Evolutionary conservation across 169 alveolate genomes (phyloP).

Genomic region (Cryptosporidium meleagridis): DNA sequence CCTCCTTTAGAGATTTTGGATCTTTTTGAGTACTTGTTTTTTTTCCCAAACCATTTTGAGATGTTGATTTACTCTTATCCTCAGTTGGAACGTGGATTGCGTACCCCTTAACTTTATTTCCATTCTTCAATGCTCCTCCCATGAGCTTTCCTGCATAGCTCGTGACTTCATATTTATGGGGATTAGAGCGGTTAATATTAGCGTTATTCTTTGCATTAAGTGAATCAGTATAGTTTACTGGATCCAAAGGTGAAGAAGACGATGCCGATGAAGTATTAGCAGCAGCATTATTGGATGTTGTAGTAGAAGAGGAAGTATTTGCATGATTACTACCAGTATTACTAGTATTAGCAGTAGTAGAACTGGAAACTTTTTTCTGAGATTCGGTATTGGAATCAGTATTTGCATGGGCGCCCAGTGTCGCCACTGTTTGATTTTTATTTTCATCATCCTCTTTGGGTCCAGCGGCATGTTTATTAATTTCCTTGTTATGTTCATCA

Average conservation of each 20-base stretch:
- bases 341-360: not conserved
- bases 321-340: not conserved
- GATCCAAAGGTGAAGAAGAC: not conserved
- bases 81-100: slow-evolving; percentile 56
- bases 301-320: not conserved
- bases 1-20: slow-evolving; percentile 14
- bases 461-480: not conserved
- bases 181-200: slow-evolving; percentile 21
- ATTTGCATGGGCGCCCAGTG: not conserved
- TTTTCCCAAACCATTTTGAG: slow-evolving; percentile 3
- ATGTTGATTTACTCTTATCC: not conserved
- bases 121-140: slow-evolving; percentile 28
- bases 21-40: slow-evolving; percentile 1
- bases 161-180: slow-evolving; percentile 47
- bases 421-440: not conserved
- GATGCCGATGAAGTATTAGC: not conserved
- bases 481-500: not conserved
- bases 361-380: not conserved
- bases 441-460: not conserved
- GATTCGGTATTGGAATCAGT: not conserved
- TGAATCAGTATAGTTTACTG: slow-evolving; percentile 24
- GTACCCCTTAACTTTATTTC: slow-evolving; percentile 43
- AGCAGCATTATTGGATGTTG: not conserved
- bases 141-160: slow-evolving; percentile 72
- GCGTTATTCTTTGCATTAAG: slow-evolving; percentile 9